Evolutionary conservation across 2,329 filamentous ascomycete species (phyloP), one percentile per base, ranked within the genome.

Genomic region (Ambrosiella cleistominuta): DNA sequence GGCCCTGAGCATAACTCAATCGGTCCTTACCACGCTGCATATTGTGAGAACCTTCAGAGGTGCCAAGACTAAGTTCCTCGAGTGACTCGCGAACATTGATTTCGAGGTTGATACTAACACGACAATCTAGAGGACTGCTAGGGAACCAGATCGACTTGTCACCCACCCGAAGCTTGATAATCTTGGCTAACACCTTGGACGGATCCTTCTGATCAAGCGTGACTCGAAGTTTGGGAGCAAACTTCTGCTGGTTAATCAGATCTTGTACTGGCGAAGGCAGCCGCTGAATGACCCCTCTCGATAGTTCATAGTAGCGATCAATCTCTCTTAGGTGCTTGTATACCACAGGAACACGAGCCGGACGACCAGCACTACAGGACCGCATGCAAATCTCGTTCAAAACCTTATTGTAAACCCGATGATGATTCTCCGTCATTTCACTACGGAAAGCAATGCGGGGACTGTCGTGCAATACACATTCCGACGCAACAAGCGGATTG

Each of bases 81-180:
- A 81, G 74, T 0, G 86, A 65, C 1, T 89, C 88, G 2, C 88
- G 78, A 73, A 83, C 95, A 57, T 84, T 79, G 79, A 94, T 89
- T 79, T 98, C 94, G 1, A 98, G 78, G 66, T 95, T 97, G 66
- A 98, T 82, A 65, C 88, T 95, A 64, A 98, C 83, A 9, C 93
- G 86, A 70, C 89, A 95, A 70, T 98, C 93, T 66, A 96, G 86
- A 2, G 81, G 80, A 7, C 78, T 79, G 54, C 75, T 74, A 0
- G 93, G 91, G 64, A 88, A 85, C 69, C 86, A 84, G 15, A 98
- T 78, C 65, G 95, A 86, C n/a, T 96, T 72, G 67, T 98, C 89
- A 35, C 81, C 83, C 12, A 97, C 76, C n/a, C 89, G 82, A 35
- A 83, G 82, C 73, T 98, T 98, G 70, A 98, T 82, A 65, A 98